These are phyloP conservation scores for Yarrowia sp. DNA, from an alignment of 805 yeast species.

Conservation along the genomic window DNA sequence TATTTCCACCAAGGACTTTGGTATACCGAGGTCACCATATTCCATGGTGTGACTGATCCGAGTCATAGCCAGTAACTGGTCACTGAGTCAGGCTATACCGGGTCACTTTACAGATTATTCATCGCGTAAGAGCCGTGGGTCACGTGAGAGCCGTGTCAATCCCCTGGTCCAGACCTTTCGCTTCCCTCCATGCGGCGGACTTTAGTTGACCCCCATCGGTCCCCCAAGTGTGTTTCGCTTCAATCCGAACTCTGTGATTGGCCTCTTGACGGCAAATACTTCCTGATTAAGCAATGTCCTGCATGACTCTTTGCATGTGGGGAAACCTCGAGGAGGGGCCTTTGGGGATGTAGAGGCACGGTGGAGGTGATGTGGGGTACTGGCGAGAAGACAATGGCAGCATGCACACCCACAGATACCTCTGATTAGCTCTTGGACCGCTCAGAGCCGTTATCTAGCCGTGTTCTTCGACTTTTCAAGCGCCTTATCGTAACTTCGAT, in stretches of 20 bases:
- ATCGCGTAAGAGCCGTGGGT: neutral
- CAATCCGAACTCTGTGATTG: constrained; percentile 1
- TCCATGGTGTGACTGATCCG: too few species aligned
- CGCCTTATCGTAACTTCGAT: constrained; percentile 5
- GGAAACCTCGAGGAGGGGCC: constrained; percentile 2
- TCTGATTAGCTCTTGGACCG: too few species aligned
- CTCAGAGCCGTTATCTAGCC: too few species aligned
- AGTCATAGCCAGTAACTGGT: too few species aligned
- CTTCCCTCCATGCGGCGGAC: constrained; percentile 1
- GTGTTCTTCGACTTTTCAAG: too few species aligned
- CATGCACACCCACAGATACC: too few species aligned
- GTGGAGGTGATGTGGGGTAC: neutral
- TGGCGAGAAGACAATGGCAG: too few species aligned
- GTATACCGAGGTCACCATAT: too few species aligned
- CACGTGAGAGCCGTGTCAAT: constrained; percentile 27
- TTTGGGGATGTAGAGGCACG: neutral
- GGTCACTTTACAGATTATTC: too few species aligned
- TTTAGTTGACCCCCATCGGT: neutral
- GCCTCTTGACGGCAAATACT: constrained; percentile 10
- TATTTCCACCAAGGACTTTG: too few species aligned
- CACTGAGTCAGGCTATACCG: too few species aligned
- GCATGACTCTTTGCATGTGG: constrained; percentile 28
- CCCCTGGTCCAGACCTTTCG: too few species aligned
- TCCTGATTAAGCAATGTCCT: constrained; percentile 20
- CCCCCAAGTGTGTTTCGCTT: neutral